Evolutionary conservation across 2,329 filamentous ascomycete genomes (phyloP), one percentile per base, ranked within the genome.

Genomic region (Basipetospora chlamydospora): DNA sequence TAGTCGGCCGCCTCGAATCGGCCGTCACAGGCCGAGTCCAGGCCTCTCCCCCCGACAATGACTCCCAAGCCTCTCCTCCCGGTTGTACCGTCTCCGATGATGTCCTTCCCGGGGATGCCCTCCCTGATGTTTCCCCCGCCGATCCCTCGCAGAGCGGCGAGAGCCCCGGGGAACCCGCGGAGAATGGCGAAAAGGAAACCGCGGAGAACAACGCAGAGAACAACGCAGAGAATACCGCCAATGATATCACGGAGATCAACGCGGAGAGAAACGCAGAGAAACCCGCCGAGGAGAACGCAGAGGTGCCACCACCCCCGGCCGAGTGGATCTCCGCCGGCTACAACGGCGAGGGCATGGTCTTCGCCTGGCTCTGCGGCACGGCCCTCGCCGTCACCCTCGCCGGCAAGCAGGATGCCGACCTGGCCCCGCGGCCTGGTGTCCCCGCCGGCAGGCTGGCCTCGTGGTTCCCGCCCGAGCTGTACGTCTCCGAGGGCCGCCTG

Each of bases 241-340:
- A n/a, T n/a, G n/a, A n/a, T n/a, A n/a, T n/a, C n/a, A n/a, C n/a
- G n/a, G n/a, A n/a, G n/a, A n/a, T n/a, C n/a, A n/a, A n/a, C n/a
- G n/a, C n/a, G n/a, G n/a, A n/a, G n/a, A n/a, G n/a, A n/a, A n/a
- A n/a, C n/a, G n/a, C n/a, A n/a, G n/a, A n/a, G n/a, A n/a, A n/a
- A n/a, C n/a, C n/a, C n/a, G n/a, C n/a, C n/a, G n/a, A n/a, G n/a
- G n/a, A n/a, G n/a, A n/a, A n/a, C n/a, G n/a, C n/a, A n/a, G n/a
- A n/a, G n/a, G 39, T 22, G 6, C 43, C 38, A 1, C 40, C 39
- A 4, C 39, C 33, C 0, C 42, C 49, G 0, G 60, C 60, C 2
- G 64, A 71, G 45, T 72, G 65, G 65, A 55, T 70, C n/a, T 55
- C 61, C 2, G 66, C 62, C 1, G 67, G 64, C 1, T 71, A 63